phyloP scores from a whole-genome alignment of 2,329 filamentous ascomycete genomes.

The Colletotrichum lupini region DNA sequence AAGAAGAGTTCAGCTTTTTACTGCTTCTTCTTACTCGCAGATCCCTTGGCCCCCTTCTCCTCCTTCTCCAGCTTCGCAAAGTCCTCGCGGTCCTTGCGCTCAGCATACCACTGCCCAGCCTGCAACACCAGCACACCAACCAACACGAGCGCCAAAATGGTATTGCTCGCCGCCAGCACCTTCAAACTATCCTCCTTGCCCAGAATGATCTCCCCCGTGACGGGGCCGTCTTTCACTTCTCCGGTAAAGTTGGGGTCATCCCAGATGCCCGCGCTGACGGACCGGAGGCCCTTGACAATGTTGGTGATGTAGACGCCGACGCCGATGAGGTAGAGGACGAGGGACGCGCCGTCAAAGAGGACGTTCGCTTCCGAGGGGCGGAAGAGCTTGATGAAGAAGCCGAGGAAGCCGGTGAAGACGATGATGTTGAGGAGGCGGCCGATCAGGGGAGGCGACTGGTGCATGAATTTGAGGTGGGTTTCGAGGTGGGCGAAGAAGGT shows the following conservation, averaged over 20 bases:
- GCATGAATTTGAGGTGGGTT: constrained; percentile 88
- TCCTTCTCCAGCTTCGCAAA: constrained; percentile 71
- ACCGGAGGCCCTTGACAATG: constrained; percentile 92
- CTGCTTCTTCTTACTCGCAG: constrained; percentile 37
- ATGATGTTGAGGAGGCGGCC: constrained; percentile 94
- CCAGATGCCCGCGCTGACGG: constrained; percentile 80
- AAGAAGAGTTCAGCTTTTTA: background rate
- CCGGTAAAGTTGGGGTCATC: constrained; percentile 51
- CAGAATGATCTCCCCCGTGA: constrained; percentile 73
- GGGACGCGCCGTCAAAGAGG: constrained; percentile 88
- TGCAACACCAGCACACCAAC: constrained; percentile 93
- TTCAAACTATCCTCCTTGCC: constrained; percentile 89
- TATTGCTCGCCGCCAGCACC: constrained; percentile 94
- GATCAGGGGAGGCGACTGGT: constrained; percentile 92
- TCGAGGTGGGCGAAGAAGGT: constrained; percentile 88
- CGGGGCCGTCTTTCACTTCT: constrained; percentile 50
- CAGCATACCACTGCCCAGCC: constrained; percentile 98
- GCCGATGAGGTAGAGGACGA: constrained; percentile 86
- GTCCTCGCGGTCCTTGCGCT: constrained; percentile 90
- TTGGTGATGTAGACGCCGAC: constrained; percentile 95
- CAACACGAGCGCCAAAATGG: constrained; percentile 91
- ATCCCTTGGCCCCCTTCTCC: constrained; percentile 42
- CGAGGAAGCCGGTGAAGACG: constrained; percentile 85
- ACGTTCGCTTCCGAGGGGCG: constrained; percentile 93
- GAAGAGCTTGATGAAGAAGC: constrained; percentile 95